Base-by-base conservation (phyloP, 176 grass and related monocot genomes). In the Poa pratensis region DNA sequence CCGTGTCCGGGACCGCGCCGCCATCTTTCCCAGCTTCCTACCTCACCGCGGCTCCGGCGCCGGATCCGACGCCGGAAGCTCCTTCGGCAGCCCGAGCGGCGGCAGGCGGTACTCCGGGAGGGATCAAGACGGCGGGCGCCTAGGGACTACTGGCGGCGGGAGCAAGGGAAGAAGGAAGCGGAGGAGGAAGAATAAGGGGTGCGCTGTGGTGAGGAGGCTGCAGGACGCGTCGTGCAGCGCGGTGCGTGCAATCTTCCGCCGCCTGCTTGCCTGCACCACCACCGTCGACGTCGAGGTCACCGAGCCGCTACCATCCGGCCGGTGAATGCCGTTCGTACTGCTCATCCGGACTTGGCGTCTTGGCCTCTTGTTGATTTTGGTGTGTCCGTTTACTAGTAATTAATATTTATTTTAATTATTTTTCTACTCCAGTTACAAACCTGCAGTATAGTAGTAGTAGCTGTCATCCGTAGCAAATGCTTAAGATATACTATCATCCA, bases 231-330 rank as follows among this genome's bases (percentile, higher is more conserved):
- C 92, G 61, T 90, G 89, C 80, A 73, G 83, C 34, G 92, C 89
- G 2, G 39, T 90, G 50, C 78, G 73, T 0, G 80, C 88, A 45
- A 81, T 95, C 59, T 90, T 95, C 77, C 91, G 80, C 67, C 91
- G 86, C 39, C 89, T 98, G 60, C 91, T 95, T 32, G 71, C 89
- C 22, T 98, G 96, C 85, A 62, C 91, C 42, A 80, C 91, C 55
- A 93, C 55, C 17, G 86, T 95, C 50, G 93, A 94, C 69, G 93
- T 98, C 67, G 89, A 95, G 89, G 83, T 43, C 67, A 53, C 34
- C 59, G 74, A 52, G 45, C 42, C 12, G 14, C 19, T 12, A 5
- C 19, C 87, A 19, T 26, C 74, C 46, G 7, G 71, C 3, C 24
- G 78, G 15, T 50, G 78, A 82, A 66, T 54, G 35, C 19, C 34